Evolutionary conservation across 1,284 basidiomycete species (phyloP), one percentile per base, ranked within the genome.

Genomic region (Polyporus tsugae): DNA sequence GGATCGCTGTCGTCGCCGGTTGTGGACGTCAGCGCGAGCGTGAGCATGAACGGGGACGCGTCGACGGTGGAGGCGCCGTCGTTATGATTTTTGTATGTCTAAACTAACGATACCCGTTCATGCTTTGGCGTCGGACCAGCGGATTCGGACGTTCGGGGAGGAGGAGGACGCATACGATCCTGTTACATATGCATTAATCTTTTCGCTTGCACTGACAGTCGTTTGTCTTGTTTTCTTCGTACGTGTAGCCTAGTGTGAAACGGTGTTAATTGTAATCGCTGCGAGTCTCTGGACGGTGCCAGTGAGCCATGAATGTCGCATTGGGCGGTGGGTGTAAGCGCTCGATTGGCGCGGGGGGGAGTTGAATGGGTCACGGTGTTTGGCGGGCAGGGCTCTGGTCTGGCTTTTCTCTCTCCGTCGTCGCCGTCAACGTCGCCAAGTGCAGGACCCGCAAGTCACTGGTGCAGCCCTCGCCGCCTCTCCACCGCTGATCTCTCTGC

Each of bases 221-320:
- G 33, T 53, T 62, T 55, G 60, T 63, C 57, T 19, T 61, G 11
- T 44, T 39, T 60, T 38, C 41, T 63, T 36, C n/a, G n/a, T n/a
- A n/a, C n/a, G 4, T 70, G 69, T 70, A 70, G 66, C 63, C 44
- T 70, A 70, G 36, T 29, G n/a, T 13, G 60, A 29, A 64, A 46
- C 36, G 67, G 64, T 64, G 53, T 44, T 70, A 70, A 68, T 68
- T 60, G 57, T 65, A 60, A 65, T 22, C 1, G 5, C 9, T 58
- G 2, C 11, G 52, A 49, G 4, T 2, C 10, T 25, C 7, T 9
- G 9, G 11, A 22, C 22, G 10, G 10, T 13, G 39, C 9, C 39
- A 13, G 39, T 17, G n/a, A n/a, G n/a, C n/a, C n/a, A n/a, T n/a
- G 46, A 9, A 13, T 49, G 17, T 49, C 7, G 46, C 7, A 49